Conservation (phyloP, 495 filamentous ascomycete species). For the Apodospora peruviana region DNA sequence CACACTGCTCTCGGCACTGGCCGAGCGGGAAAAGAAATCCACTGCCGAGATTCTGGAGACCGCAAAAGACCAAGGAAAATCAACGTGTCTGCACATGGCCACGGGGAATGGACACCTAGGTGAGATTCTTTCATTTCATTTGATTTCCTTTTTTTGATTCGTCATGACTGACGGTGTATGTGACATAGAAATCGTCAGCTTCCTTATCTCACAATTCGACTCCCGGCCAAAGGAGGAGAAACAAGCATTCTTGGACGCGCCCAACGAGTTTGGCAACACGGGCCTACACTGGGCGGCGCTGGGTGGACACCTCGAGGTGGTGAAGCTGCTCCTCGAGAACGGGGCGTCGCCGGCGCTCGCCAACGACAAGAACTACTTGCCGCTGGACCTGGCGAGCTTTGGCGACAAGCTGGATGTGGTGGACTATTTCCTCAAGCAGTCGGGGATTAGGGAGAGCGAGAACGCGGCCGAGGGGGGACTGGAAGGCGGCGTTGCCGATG, state of each 20-base stretch:
- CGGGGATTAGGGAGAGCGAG: constrained; percentile 49
- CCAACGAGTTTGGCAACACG: constrained; percentile 80
- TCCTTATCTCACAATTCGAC: constrained; percentile 35
- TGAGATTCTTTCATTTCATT: constrained; percentile 30
- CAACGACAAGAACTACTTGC: constrained; percentile 80
- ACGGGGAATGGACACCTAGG: constrained; percentile 81
- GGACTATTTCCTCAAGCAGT: constrained; percentile 55
- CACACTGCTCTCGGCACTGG: constrained; percentile 52
- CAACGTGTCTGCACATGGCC: constrained; percentile 82
- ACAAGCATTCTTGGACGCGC: constrained; percentile 53
- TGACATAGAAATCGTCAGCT: constrained; percentile 32
- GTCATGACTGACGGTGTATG: background rate
- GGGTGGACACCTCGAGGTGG: constrained; percentile 75
- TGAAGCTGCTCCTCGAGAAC: constrained; percentile 63
- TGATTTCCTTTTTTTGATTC: background rate
- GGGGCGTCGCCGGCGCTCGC: constrained; percentile 62
- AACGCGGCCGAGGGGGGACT: constrained; percentile 32
- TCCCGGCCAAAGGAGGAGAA: constrained; percentile 22
- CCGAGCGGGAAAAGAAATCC: constrained; percentile 46
- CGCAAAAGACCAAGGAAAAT: constrained; percentile 63
- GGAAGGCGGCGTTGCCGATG: constrained; percentile 6
- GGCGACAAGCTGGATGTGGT: constrained; percentile 63
- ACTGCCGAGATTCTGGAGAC: constrained; percentile 54
- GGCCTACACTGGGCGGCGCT: constrained; percentile 87
- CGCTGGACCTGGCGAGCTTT: constrained; percentile 77